Evolutionary conservation across 1,139 yeast species (phyloP).

Genomic region (Saccharomycopsis hybrid): DNA sequence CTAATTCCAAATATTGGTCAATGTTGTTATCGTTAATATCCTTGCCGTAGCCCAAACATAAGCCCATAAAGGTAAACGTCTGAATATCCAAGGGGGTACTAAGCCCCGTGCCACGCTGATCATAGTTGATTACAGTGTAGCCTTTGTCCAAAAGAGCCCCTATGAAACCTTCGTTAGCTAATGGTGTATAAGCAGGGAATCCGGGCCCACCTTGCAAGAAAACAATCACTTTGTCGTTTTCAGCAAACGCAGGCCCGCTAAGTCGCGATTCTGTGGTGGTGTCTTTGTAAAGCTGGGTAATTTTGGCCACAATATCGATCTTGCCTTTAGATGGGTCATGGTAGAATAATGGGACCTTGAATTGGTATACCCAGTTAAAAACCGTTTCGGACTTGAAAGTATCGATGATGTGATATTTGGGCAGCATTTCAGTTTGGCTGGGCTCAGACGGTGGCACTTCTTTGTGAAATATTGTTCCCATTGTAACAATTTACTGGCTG

Average conservation of each 20-base stretch:
- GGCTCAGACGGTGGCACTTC: not conserved
- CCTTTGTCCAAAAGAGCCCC: slow-evolving; percentile 38
- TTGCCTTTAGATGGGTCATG: slow-evolving; percentile 9
- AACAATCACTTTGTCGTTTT: slow-evolving; percentile 31
- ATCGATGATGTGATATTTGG: slow-evolving; percentile 11
- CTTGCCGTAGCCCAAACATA: slow-evolving; percentile 19
- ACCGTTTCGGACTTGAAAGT: slow-evolving; percentile 14
- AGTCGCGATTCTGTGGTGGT: slow-evolving; percentile 12
- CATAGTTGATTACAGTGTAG: slow-evolving; percentile 43
- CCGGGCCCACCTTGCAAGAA: slow-evolving; percentile 61
- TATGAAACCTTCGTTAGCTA: slow-evolving; percentile 32
- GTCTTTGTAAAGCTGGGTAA: slow-evolving; percentile 24
- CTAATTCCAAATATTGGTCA: slow-evolving; percentile 33
- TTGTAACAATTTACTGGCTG: too few species aligned
- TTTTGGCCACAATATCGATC: slow-evolving; percentile 26
- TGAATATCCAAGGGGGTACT: slow-evolving; percentile 39
- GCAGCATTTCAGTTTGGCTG: not conserved
- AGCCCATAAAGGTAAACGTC: slow-evolving; percentile 26
- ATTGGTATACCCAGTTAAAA: slow-evolving; percentile 22
- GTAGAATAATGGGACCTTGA: slow-evolving; percentile 26
- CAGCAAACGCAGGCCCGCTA: slow-evolving; percentile 12
- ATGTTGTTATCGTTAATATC: slow-evolving; percentile 14
- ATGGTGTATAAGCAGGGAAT: slow-evolving; percentile 39
- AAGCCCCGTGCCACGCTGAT: slow-evolving; percentile 56
- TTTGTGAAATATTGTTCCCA: too few species aligned